These are phyloP conservation scores for Coemansia sp. DNA, from an alignment of 192 early-diverging fungal genomes.

Conservation along the genomic window DNA sequence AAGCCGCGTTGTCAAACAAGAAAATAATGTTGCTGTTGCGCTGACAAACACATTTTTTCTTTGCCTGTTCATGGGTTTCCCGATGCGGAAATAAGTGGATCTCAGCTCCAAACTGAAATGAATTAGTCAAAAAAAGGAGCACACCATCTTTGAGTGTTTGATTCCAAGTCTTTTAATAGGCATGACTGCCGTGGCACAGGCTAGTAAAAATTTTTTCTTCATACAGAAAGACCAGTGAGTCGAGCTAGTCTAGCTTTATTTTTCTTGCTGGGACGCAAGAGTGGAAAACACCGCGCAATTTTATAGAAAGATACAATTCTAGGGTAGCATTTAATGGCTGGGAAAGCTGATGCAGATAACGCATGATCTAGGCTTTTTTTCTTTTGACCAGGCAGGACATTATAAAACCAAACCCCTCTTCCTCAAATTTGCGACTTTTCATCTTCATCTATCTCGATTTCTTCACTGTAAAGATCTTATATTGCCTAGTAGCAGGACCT, in stretches of 20 bases:
- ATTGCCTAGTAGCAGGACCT: too few relatives aligned
- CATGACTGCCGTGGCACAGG: background rate
- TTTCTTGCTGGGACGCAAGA: background rate
- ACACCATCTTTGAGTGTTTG: too few relatives aligned
- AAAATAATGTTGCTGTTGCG: too few relatives aligned
- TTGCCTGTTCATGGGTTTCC: background rate
- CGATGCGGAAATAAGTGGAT: background rate
- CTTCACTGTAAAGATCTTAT: too few relatives aligned
- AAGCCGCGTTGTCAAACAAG: too few relatives aligned
- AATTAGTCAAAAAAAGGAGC: background rate
- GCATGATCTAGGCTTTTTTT: background rate
- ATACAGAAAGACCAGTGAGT: too few relatives aligned
- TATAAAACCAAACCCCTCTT: conserved; percentile 2
- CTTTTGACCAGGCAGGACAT: background rate
- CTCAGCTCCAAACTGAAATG: conserved; percentile 1
- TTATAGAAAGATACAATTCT: background rate
- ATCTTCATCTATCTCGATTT: background rate
- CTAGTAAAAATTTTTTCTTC: too few relatives aligned
- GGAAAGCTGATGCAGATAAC: background rate
- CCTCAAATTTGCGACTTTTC: background rate
- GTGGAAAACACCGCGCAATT: background rate
- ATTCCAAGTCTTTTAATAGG: too few relatives aligned
- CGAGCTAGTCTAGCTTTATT: too few relatives aligned
- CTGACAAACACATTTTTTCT: too few relatives aligned
- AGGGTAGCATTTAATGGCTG: background rate